Percentiles rank a stretch among this genome's conserved stretches.
These are phyloP conservation scores for Colletotrichum brevisporum DNA, from an alignment of 2,329 filamentous ascomycete species.

Conservation along the genomic window DNA sequence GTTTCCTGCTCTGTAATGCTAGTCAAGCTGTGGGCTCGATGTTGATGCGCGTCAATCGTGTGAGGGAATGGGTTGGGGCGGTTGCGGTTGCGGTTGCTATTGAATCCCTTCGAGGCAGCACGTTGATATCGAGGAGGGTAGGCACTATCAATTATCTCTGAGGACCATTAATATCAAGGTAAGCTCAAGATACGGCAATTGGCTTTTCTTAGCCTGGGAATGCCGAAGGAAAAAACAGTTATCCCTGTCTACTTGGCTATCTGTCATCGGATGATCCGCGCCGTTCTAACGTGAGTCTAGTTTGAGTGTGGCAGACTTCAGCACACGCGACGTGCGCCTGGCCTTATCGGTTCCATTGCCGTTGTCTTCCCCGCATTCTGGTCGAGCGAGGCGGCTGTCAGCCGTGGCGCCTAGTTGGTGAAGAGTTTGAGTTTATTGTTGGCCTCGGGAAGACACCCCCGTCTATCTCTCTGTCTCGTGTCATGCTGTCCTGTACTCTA, in stretches of 20 bases:
- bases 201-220: conserved; percentile 7
- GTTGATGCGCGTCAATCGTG: too few species aligned
- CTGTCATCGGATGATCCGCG: conserved; percentile 13
- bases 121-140: too few species aligned
- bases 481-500: too few species aligned
- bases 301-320: conserved; percentile 20
- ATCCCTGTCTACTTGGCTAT: neutral
- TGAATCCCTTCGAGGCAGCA: too few species aligned
- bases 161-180: too few species aligned
- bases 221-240: neutral
- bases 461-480: neutral
- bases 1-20: neutral
- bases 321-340: too few species aligned
- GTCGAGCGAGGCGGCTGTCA: conserved; percentile 9
- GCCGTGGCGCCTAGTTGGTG: conserved; percentile 19
- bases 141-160: too few species aligned
- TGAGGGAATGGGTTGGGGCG: too few species aligned
- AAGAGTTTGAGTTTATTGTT: neutral
- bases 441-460: conserved; percentile 7
- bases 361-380: conserved; percentile 15
- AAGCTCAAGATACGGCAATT: neutral
- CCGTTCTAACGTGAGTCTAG: conserved; percentile 12
- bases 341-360: neutral
- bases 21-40: too few species aligned
- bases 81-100: too few species aligned